Evolutionary conservation across 75 land plant genomes (phyloP).

Genomic region (Pinus taeda): DNA sequence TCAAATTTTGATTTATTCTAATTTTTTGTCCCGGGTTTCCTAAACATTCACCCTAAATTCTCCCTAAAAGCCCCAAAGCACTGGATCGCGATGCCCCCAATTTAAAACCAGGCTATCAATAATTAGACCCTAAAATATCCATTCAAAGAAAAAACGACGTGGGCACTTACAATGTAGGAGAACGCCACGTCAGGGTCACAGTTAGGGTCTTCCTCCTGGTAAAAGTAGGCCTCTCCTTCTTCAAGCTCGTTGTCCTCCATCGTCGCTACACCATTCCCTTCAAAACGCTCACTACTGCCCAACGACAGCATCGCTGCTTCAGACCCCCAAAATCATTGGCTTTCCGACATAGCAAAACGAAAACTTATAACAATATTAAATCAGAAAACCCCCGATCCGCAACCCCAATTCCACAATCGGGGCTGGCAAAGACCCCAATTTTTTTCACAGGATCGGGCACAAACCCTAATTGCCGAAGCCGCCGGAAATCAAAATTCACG

Average conservation of each 20-base stretch:
- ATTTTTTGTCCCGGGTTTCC: background rate
- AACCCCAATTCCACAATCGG: background rate
- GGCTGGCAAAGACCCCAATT: background rate
- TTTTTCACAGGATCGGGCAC: too few species aligned
- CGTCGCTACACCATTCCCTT: constrained; percentile 6
- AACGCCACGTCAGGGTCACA: constrained; percentile 62
- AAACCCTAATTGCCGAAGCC: too few species aligned
- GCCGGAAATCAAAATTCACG: too few species aligned
- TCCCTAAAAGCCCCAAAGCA: background rate
- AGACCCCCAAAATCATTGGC: background rate
- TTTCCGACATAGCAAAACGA: background rate
- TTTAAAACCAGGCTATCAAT: background rate
- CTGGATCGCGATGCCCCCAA: background rate
- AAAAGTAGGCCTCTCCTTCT: constrained; percentile 76
- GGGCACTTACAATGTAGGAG: constrained; percentile 62
- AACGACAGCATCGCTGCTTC: background rate
- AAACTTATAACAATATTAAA: background rate
- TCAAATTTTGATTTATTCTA: background rate
- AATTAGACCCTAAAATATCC: background rate
- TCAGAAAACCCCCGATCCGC: background rate
- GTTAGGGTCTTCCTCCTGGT: constrained; percentile 16
- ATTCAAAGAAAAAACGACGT: background rate
- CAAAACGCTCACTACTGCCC: background rate
- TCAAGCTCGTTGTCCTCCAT: constrained; percentile 83
- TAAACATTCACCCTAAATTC: background rate